Evolutionary conservation across 2,329 filamentous ascomycete genomes (phyloP).

Genomic region (Stagonosporopsis chrysanthemi): DNA sequence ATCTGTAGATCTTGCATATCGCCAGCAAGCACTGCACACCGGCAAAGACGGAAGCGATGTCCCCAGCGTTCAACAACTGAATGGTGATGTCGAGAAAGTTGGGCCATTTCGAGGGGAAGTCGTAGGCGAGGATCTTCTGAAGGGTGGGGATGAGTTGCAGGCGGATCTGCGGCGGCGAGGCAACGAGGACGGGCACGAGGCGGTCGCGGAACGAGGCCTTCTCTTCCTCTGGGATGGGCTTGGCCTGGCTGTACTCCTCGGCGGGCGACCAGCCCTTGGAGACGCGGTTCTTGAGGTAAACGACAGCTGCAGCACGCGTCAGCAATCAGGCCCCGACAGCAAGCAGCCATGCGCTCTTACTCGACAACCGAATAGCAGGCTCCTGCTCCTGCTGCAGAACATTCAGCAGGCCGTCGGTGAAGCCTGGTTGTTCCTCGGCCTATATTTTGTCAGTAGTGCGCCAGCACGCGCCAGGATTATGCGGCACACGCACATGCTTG

Average conservation of each 20-base stretch:
- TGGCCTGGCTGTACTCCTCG: conserved; percentile 76
- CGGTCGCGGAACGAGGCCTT: conserved; percentile 87
- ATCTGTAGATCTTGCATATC: conserved; percentile 93
- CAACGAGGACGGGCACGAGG: conserved; percentile 85
- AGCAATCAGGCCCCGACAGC: conserved; percentile 24
- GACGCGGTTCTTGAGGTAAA: conserved; percentile 98
- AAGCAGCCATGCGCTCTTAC: conserved; percentile 61
- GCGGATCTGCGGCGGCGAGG: conserved; percentile 80
- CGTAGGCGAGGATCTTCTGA: conserved; percentile 93
- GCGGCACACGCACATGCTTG: conserved; percentile 70
- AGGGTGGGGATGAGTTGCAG: conserved; percentile 93
- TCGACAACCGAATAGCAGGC: conserved; percentile 81
- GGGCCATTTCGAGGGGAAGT: conserved; percentile 95
- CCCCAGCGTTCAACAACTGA: conserved; percentile 85
- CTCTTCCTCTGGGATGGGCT: conserved; percentile 84
- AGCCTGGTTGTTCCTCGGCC: conserved; percentile 90
- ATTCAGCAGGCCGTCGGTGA: conserved; percentile 88
- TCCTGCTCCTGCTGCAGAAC: conserved; percentile 91
- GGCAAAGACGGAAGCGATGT: conserved; percentile 85
- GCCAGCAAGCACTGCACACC: conserved; percentile 93
- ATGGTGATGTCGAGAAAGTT: conserved; percentile 92
- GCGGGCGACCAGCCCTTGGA: conserved; percentile 86
- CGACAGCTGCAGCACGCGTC: conserved; percentile 70
- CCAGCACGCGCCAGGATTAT: conserved; percentile 20
- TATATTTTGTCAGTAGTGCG: conserved; percentile 52